Evolutionary conservation across 768 basidiomycete genomes (phyloP).

Genomic region (Lentinus brumalis): DNA sequence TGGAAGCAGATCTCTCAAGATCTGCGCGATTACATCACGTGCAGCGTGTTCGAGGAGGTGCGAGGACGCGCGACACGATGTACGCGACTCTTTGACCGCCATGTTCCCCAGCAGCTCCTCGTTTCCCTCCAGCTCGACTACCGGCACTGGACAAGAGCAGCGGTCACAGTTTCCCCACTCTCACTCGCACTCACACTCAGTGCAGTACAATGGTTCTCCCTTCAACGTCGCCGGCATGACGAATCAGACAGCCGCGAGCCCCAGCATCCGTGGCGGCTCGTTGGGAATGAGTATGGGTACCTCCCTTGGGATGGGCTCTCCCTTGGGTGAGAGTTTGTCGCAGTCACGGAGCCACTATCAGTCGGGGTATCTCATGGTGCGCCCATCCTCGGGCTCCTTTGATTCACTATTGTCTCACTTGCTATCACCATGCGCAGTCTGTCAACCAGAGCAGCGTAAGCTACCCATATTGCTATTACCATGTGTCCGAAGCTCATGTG

Average conservation of each 20-base stretch:
- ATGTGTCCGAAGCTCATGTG: background rate
- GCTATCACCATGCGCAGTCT: conserved; percentile 43
- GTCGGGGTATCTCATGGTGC: conserved; percentile 78
- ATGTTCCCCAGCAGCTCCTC: conserved; percentile 29
- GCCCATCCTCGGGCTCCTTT: conserved; percentile 22
- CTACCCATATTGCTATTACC: background rate
- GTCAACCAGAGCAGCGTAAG: conserved; percentile 61
- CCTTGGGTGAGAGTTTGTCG: conserved; percentile 66
- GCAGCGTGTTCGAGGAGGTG: background rate
- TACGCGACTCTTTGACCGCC: background rate
- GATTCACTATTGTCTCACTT: background rate
- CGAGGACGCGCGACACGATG: background rate
- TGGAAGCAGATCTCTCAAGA: conserved; percentile 10
- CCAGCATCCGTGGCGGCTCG: conserved; percentile 51
- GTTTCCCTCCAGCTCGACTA: conserved; percentile 16
- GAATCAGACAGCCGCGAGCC: conserved; percentile 49
- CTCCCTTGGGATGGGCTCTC: conserved; percentile 39
- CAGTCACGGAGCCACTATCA: conserved; percentile 80
- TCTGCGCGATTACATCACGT: conserved; percentile 19
- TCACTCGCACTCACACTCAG: conserved; percentile 32
- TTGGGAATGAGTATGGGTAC: conserved; percentile 27
- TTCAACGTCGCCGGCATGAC: conserved; percentile 68
- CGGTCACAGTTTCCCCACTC: conserved; percentile 28
- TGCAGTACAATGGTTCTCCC: conserved; percentile 29
- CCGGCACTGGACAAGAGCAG: conserved; percentile 22